Evolutionary conservation across 2,329 filamentous ascomycete species (phyloP).

Genomic region (Cordyceps fumosorosea): DNA sequence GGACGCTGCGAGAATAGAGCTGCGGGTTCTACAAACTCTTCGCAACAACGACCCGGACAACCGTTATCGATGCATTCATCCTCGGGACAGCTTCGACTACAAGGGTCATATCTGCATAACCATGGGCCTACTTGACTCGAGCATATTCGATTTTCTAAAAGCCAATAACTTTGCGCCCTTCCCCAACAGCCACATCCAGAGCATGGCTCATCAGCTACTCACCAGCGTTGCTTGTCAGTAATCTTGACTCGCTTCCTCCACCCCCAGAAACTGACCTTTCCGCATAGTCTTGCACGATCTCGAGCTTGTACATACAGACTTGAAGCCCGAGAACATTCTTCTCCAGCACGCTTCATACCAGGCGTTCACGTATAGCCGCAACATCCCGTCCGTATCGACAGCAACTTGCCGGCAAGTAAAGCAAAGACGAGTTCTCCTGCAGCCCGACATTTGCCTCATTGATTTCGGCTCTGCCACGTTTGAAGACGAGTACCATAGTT

Average conservation of each 20-base stretch:
- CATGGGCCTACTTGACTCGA: constrained; percentile 11
- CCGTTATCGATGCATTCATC: constrained; percentile 11
- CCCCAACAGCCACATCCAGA: constrained; percentile 13
- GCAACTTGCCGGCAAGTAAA: constrained; percentile 54
- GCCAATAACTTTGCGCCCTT: constrained; percentile 12
- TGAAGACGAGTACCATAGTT: constrained; percentile 67
- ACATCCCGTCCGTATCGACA: constrained; percentile 60
- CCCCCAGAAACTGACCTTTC: constrained; percentile 15
- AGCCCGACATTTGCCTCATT: constrained; percentile 64
- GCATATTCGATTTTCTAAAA: constrained; percentile 13
- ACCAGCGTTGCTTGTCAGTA: constrained; percentile 14
- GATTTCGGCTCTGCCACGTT: constrained; percentile 69
- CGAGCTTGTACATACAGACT: constrained; percentile 88
- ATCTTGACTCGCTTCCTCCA: neutral
- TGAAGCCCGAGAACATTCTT: constrained; percentile 66
- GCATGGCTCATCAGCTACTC: constrained; percentile 12
- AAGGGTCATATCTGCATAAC: constrained; percentile 13
- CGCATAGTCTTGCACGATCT: constrained; percentile 81
- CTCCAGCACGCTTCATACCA: constrained; percentile 60
- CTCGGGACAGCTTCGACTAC: constrained; percentile 13
- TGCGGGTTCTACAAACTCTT: constrained; percentile 10
- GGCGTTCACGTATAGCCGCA: constrained; percentile 64
- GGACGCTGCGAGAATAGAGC: constrained; percentile 10
- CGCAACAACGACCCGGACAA: constrained; percentile 9
- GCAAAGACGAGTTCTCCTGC: constrained; percentile 57